Conservation (phyloP, 345 rosid species). For the Stellera chamaejasme region DNA sequence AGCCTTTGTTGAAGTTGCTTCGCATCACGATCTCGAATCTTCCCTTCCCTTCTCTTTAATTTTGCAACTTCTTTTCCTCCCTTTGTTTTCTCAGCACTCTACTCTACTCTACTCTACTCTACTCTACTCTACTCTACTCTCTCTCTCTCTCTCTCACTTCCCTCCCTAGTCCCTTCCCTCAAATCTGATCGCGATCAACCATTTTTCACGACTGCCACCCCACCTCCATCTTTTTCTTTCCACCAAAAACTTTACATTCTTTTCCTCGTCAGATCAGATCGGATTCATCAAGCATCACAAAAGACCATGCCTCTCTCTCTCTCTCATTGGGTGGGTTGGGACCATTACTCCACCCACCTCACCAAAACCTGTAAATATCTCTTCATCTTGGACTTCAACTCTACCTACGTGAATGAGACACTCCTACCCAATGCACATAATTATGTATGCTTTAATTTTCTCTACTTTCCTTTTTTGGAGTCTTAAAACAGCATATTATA, state of each 20-base stretch:
- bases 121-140: neutral
- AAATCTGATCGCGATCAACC: constrained; percentile 11
- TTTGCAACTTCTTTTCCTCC: neutral
- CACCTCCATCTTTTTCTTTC: constrained; percentile 4
- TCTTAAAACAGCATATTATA: no score
- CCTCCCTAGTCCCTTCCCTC: constrained; percentile 8
- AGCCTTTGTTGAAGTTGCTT: constrained; percentile 43
- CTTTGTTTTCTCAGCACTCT: no score
- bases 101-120: no score
- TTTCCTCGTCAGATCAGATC: neutral
- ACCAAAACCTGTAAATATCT: no score
- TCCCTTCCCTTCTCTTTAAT: constrained; percentile 1
- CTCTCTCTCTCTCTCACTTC: neutral
- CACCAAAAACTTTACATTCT: neutral
- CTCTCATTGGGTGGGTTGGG: no score
- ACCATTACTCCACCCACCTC: no score
- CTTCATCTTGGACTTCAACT: no score
- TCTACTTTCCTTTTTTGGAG: no score
- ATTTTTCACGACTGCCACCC: neutral
- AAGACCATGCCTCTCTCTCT: no score
- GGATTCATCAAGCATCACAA: neutral
- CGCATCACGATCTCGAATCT: constrained; percentile 45
- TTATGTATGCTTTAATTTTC: no score
- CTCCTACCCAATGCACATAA: no score
- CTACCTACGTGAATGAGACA: no score